Evolutionary conservation across 1,284 basidiomycete species (phyloP).

Genomic region (Sporisorium graminicola): DNA sequence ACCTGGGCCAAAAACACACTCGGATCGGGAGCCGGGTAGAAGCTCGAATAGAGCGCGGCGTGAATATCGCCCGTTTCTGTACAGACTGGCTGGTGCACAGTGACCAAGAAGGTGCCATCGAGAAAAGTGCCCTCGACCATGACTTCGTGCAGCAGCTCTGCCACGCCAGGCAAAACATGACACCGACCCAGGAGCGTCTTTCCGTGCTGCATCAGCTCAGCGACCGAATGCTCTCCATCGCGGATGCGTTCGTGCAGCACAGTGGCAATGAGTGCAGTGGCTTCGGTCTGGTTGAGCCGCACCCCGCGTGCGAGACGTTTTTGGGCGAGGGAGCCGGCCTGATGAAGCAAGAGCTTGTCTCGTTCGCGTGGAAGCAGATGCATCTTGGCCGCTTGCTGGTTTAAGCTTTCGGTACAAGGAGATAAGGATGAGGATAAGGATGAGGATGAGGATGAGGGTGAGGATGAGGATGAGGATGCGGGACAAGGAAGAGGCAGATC

Average conservation of each 20-base stretch:
- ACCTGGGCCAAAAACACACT: slow-evolving; percentile 68
- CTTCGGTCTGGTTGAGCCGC: slow-evolving; percentile 86
- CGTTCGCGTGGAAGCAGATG: slow-evolving; percentile 67
- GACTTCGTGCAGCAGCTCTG: slow-evolving; percentile 69
- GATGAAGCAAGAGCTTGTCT: slow-evolving; percentile 66
- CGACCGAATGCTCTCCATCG: slow-evolving; percentile 90
- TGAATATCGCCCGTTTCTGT: slow-evolving; percentile 78
- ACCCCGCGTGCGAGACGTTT: slow-evolving; percentile 91
- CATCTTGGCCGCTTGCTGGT: slow-evolving; percentile 46
- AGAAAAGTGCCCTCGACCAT: slow-evolving; percentile 68
- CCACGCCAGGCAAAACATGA: slow-evolving; percentile 84
- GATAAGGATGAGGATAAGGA: not conserved
- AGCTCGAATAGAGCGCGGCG: slow-evolving; percentile 90
- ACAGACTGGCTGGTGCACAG: slow-evolving; percentile 85
- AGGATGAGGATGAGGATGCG: not conserved
- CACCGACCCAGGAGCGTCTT: slow-evolving; percentile 87
- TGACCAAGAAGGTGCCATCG: slow-evolving; percentile 67
- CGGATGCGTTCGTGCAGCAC: slow-evolving; percentile 94
- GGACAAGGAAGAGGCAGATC: too few relatives aligned
- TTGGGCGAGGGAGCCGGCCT: slow-evolving; percentile 79
- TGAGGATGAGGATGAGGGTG: not conserved
- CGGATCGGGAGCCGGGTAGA: slow-evolving; percentile 82
- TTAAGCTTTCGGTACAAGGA: too few relatives aligned
- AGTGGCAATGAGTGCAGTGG: slow-evolving; percentile 87
- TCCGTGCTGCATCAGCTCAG: slow-evolving; percentile 81